Evolutionary conservation across 2,329 filamentous ascomycete species (phyloP).

Genomic region (Exophiala sp.): DNA sequence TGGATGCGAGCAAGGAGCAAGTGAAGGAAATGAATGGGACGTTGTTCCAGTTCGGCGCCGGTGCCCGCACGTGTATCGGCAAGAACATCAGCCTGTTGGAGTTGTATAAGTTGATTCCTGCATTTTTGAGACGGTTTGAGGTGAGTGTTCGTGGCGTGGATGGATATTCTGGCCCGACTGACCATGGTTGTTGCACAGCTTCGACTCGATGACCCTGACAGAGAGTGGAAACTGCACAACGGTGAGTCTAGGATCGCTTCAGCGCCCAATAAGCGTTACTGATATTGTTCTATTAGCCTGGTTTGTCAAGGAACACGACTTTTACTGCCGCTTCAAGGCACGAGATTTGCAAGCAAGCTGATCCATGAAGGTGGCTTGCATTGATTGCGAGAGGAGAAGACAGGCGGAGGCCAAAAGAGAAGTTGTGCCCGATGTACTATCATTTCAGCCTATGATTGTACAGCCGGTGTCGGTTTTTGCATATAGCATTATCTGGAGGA

Average conservation of each 20-base stretch:
- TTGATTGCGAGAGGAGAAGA: too few relatives aligned
- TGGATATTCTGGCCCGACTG: background rate
- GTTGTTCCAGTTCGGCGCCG: slow-evolving; percentile 44
- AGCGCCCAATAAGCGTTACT: too few relatives aligned
- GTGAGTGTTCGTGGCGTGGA: slow-evolving; percentile 17
- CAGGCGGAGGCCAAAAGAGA: too few relatives aligned
- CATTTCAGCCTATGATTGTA: too few relatives aligned
- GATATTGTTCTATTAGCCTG: too few relatives aligned
- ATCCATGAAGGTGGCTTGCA: background rate
- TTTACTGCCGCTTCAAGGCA: slow-evolving; percentile 30
- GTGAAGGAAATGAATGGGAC: slow-evolving; percentile 46
- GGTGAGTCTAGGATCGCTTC: slow-evolving; percentile 7
- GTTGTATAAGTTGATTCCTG: slow-evolving; percentile 31
- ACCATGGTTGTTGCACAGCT: slow-evolving; percentile 38
- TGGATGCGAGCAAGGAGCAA: slow-evolving; percentile 47
- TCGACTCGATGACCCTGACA: slow-evolving; percentile 21
- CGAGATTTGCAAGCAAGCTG: slow-evolving; percentile 8
- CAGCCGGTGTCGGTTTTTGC: too few relatives aligned
- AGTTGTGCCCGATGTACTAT: too few relatives aligned
- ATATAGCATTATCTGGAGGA: too few relatives aligned
- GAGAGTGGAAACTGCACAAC: slow-evolving; percentile 28
- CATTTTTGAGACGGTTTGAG: slow-evolving; percentile 27
- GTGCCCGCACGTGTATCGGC: slow-evolving; percentile 42
- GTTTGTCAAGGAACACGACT: slow-evolving; percentile 43
- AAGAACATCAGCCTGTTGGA: slow-evolving; percentile 32